These are phyloP conservation scores for Lactarius vividus DNA, from an alignment of 768 basidiomycete species.

Conservation along the genomic window DNA sequence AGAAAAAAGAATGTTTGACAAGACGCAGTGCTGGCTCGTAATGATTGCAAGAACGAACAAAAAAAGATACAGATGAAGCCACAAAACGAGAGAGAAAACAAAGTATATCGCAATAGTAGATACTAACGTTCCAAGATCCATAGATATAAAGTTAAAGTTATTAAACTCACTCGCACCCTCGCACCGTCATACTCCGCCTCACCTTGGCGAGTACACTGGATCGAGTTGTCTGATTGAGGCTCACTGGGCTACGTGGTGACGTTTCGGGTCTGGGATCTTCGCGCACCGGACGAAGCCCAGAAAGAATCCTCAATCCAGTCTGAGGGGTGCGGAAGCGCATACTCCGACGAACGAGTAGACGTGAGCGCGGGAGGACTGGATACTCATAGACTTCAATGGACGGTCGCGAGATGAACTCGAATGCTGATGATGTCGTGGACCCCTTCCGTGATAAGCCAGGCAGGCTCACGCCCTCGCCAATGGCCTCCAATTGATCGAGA, in stretches of 20 bases:
- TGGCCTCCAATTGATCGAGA: slow-evolving; percentile 18
- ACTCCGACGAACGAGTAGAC: slow-evolving; percentile 15
- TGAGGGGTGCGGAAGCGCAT: slow-evolving; percentile 2
- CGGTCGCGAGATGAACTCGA: slow-evolving; percentile 23
- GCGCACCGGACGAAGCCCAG: slow-evolving; percentile 6
- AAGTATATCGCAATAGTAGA: slow-evolving; percentile 8
- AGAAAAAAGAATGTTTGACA: not conserved
- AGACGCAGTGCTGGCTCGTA: not conserved
- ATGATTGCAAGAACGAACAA: not conserved
- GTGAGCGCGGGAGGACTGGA: slow-evolving; percentile 10
- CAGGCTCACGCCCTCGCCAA: slow-evolving; percentile 14
- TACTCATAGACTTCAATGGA: slow-evolving; percentile 23
- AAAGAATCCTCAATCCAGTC: not conserved
- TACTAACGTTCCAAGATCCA: not conserved
- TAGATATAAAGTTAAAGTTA: not conserved
- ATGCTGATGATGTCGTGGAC: slow-evolving; percentile 11
- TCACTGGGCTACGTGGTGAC: not conserved
- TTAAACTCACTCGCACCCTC: slow-evolving; percentile 8
- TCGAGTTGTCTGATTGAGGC: not conserved
- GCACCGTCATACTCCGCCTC: slow-evolving; percentile 10
- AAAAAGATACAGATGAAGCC: not conserved
- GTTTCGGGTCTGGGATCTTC: slow-evolving; percentile 5
- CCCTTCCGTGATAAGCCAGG: slow-evolving; percentile 13
- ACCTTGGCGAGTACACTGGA: slow-evolving; percentile 15
- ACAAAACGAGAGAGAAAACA: not conserved